These are phyloP conservation scores for Candida tropicalis DNA, from an alignment of 1,139 yeast species.

Conservation along the genomic window DNA sequence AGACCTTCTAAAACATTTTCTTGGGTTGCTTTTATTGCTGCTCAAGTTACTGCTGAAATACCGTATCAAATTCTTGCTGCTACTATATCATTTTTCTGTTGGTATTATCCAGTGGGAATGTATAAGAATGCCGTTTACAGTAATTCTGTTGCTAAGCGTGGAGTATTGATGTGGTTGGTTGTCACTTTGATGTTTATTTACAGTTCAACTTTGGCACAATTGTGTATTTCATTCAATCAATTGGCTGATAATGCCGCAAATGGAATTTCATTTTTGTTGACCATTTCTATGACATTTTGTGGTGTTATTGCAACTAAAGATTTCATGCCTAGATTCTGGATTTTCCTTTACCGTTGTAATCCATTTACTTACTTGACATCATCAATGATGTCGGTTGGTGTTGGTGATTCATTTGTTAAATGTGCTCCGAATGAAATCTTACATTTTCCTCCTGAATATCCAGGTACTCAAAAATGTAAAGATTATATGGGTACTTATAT, in stretches of 20 bases:
- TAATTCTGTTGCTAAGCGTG: conserved; percentile 29
- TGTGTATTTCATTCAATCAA: conserved; percentile 41
- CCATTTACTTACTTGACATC: conserved; percentile 66
- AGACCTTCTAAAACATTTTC: conserved; percentile 34
- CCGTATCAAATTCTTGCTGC: conserved; percentile 75
- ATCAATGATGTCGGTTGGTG: conserved; percentile 39
- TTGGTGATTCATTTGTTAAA: conserved; percentile 25
- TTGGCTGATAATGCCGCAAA: conserved; percentile 43
- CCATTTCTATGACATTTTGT: conserved; percentile 36
- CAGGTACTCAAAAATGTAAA: conserved; percentile 55
- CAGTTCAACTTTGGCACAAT: conserved; percentile 41
- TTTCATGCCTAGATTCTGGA: conserved; percentile 38
- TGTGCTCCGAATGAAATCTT: conserved; percentile 31
- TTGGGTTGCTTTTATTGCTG: conserved; percentile 43
- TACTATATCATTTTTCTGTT: conserved; percentile 66
- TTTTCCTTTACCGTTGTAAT: conserved; percentile 38
- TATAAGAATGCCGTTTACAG: conserved; percentile 52
- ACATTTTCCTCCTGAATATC: conserved; percentile 36
- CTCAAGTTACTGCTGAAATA: conserved; percentile 71
- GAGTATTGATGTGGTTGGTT: conserved; percentile 48
- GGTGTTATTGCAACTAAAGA: conserved; percentile 32
- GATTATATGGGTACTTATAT: conserved; percentile 53
- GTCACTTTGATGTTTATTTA: conserved; percentile 41
- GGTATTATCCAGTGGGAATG: conserved; percentile 77
- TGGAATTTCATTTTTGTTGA: conserved; percentile 28